A percentile compares a stretch with the other conserved stretches of the same genome.
Evolutionary conservation across 106 monocot genomes (phyloP).

Genomic region (Chionographis japonica): DNA sequence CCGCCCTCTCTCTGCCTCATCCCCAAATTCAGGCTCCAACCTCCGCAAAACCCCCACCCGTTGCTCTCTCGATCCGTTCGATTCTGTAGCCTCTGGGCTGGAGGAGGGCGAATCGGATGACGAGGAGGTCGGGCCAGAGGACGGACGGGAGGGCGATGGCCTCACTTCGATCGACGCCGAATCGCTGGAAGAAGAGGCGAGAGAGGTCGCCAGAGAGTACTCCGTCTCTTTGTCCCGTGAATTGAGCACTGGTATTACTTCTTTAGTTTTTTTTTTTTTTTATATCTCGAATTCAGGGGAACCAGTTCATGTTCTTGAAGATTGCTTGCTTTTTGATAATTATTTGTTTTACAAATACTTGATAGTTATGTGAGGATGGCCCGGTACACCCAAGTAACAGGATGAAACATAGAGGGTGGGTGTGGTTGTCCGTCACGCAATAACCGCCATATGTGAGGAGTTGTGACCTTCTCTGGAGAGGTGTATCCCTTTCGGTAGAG

Average conservation of each 20-base stretch:
- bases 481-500: no score
- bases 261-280: no score
- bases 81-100: background rate
- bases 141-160: conserved; percentile 5
- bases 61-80: background rate
- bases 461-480: no score
- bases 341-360: no score
- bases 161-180: conserved; percentile 24
- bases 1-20: background rate
- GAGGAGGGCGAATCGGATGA: conserved; percentile 3
- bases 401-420: no score
- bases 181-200: conserved; percentile 67
- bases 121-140: conserved; percentile 16
- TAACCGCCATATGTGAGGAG: no score
- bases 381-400: no score
- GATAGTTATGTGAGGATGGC: no score
- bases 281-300: no score
- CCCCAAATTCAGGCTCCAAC: background rate
- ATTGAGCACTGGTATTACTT: conserved; percentile 28
- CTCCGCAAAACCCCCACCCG: background rate
- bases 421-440: no score
- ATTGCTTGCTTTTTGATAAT: no score
- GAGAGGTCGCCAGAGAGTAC: conserved; percentile 46
- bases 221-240: conserved; percentile 46
- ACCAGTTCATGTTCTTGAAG: no score